Evolutionary conservation across 768 basidiomycete genomes (phyloP).

Genomic region (Lactarius indigo): DNA sequence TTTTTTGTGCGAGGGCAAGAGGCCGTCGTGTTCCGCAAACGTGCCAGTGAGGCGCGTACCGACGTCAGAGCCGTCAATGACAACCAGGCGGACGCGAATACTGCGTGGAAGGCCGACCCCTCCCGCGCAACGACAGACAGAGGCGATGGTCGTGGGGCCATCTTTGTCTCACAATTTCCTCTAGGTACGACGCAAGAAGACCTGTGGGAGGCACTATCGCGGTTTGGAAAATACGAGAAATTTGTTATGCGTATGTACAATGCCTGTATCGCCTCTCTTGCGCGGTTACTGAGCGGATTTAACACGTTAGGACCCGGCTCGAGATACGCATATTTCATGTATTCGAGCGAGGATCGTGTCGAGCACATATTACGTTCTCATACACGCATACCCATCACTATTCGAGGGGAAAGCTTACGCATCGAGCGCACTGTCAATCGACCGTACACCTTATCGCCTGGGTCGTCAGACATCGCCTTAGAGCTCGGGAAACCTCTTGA

Average conservation of each 20-base stretch:
- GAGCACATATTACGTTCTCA: constrained; percentile 7
- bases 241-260: constrained; percentile 14
- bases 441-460: neutral
- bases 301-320: constrained; percentile 8
- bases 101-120: neutral
- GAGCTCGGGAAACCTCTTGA: constrained; percentile 3
- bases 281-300: neutral
- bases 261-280: neutral
- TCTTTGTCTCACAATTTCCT: constrained; percentile 8
- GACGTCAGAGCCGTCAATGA: neutral
- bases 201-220: neutral
- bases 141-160: neutral
- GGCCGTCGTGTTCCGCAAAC: constrained; percentile 2
- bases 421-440: neutral
- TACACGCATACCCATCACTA: constrained; percentile 4
- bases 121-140: neutral
- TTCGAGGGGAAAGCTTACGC: neutral
- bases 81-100: no score
- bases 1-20: constrained; percentile 3
- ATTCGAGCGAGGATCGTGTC: constrained; percentile 6
- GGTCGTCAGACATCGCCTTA: neutral
- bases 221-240: neutral
- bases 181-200: neutral
- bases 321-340: constrained; percentile 14
- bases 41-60: no score